Conservation (phyloP, 2,329 filamentous ascomycete species). For the Hirsutella rhossiliensis region DNA sequence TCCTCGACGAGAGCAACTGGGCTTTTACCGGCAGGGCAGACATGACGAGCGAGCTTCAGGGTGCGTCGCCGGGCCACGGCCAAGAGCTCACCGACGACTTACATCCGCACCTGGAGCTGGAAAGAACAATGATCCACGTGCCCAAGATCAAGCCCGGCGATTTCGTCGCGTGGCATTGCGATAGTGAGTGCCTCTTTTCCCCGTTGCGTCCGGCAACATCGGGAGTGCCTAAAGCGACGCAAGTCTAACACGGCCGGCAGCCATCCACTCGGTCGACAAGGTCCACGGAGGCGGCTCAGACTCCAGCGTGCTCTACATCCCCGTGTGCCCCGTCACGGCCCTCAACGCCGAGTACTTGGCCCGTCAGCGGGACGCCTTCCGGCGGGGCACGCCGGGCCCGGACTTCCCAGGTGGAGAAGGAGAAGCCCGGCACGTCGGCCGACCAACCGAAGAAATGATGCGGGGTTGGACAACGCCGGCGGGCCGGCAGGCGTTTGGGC, state of each 20-base stretch:
- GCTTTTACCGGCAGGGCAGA: conserved; percentile 30
- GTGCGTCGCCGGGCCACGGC: conserved; percentile 54
- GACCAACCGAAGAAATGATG: conserved; percentile 29
- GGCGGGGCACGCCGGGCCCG: conserved; percentile 52
- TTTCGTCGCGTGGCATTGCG: conserved; percentile 78
- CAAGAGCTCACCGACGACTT: conserved; percentile 58
- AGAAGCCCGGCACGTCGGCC: conserved; percentile 41
- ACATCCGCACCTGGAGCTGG: conserved; percentile 61
- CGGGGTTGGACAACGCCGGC: conserved; percentile 14
- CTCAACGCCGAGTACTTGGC: conserved; percentile 60
- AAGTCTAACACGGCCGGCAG: conserved; percentile 10
- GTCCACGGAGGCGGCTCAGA: conserved; percentile 60
- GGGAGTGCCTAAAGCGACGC: neutral
- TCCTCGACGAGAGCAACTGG: conserved; percentile 48
- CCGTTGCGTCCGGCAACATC: no score
- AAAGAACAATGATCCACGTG: conserved; percentile 56
- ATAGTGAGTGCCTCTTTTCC: conserved; percentile 28
- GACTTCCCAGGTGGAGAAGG: conserved; percentile 64
- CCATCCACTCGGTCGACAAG: conserved; percentile 74
- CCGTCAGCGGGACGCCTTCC: conserved; percentile 60
- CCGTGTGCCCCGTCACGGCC: conserved; percentile 69
- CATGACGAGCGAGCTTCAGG: conserved; percentile 53
- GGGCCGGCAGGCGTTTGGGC: conserved; percentile 32
- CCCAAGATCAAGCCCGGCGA: conserved; percentile 61
- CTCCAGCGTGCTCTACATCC: conserved; percentile 81